A percentile compares a stretch with the other conserved stretches of the same genome.
Conservation (phyloP, 2,329 filamentous ascomycete species). For the Ascochyta lentis region DNA sequence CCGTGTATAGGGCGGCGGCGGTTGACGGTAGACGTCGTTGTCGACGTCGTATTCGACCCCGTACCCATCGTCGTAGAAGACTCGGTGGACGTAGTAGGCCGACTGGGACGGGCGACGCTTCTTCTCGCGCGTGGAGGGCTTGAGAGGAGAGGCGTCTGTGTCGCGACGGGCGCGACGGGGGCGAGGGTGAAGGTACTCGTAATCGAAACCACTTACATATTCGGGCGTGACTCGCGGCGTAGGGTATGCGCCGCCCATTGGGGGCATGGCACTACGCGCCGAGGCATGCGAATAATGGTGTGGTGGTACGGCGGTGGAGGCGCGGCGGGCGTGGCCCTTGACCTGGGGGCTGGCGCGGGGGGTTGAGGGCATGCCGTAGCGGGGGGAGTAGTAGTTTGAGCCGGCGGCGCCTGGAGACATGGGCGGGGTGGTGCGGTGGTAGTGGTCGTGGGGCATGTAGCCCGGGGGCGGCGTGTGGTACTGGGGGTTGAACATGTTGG, state of each 20-base stretch:
- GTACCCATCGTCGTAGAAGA: constrained; percentile 60
- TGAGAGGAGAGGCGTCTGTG: constrained; percentile 48
- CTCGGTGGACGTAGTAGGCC: constrained; percentile 63
- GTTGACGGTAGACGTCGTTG: constrained; percentile 54
- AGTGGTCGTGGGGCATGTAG: constrained; percentile 48
- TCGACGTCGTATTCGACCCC: constrained; percentile 57
- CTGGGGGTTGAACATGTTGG: constrained; percentile 39
- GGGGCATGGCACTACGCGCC: constrained; percentile 49
- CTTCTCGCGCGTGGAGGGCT: constrained; percentile 52
- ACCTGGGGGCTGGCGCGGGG: constrained; percentile 55
- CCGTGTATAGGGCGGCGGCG: constrained; percentile 57
- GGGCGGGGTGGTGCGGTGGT: constrained; percentile 43
- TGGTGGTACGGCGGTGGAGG: constrained; percentile 57
- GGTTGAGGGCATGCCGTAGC: constrained; percentile 57
- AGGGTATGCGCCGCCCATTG: constrained; percentile 53
- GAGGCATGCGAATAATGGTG: constrained; percentile 53
- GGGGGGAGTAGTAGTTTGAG: constrained; percentile 60
- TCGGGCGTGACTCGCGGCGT: constrained; percentile 64
- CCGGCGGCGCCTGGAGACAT: constrained; percentile 56
- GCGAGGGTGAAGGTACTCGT: constrained; percentile 56
- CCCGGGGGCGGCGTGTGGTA: constrained; percentile 46
- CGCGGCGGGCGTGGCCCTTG: constrained; percentile 60
- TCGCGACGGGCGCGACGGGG: constrained; percentile 50
- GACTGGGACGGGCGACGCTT: constrained; percentile 59
- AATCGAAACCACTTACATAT: constrained; percentile 69